Base-by-base conservation (phyloP, 2,329 filamentous ascomycete genomes). In the Helotiales sp. region DNA sequence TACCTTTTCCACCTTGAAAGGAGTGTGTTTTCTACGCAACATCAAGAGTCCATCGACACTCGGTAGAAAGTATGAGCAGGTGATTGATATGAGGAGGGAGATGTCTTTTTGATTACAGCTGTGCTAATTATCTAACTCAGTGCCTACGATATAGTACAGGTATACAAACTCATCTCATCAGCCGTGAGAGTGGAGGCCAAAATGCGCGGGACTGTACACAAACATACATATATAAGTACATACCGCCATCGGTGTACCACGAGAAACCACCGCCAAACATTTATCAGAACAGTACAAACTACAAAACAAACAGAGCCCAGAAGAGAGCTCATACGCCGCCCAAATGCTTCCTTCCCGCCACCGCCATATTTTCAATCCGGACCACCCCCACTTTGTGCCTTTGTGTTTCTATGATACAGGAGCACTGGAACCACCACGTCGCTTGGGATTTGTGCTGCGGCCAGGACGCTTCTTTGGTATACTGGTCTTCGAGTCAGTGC, bases 391-490 rank as follows among this genome's bases (percentile, higher is more conserved):
- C 32, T 47, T 60, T 26, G 37, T 61, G 58, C 26, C 2, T 43
- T 30, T 8, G 17, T 22, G 20, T 34, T 32, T 57, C 20, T 70
- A 71, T 67, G 62, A 64, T 67, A 67, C 69, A 64, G 64, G 34
- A 34, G 62, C 63, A 37, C 66, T 62, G 17, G 68, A 58, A 15
- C 71, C 78, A 24, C 85, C 83, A 60, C 86, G 79, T 68, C 83
- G 80, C 79, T 88, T 89, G 11, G 86, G 86, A 70, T 87, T 87
- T 15, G 54, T 57, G 70, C 81, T 82, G 30, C 84, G 82, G 61
- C 81, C 79, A 24, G 83, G 77, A 58, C 84, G 82, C 78, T 88
- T 88, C 80, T 89, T 89, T n/a, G 77, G 73, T 24, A 80, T 79
- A 64, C 79, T 80, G 75, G 81, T 81, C 70, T 82, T 81, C 75